These are phyloP conservation scores for Podila verticillata DNA, from an alignment of 192 early-diverging fungal genomes.

Conservation along the genomic window DNA sequence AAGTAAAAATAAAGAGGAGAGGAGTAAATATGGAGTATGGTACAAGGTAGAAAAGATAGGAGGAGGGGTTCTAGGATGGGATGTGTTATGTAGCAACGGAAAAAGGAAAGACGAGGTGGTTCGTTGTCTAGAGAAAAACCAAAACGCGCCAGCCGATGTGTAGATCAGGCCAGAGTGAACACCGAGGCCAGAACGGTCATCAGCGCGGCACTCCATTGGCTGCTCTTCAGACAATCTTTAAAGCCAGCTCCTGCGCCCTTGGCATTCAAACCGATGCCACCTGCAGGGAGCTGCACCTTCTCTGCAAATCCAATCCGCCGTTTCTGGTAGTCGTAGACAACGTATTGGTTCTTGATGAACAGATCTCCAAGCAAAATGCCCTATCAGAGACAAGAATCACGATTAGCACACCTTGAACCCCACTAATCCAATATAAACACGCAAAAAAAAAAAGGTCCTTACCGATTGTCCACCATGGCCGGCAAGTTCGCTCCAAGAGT, in stretches of 20 bases:
- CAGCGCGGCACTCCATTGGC: background rate
- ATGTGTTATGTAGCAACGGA: too few relatives aligned
- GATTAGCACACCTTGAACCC: background rate
- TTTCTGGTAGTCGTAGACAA: slow-evolving; percentile 37
- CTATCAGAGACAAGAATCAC: background rate
- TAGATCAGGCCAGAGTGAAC: too few relatives aligned
- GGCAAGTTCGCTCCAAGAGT: slow-evolving; percentile 37
- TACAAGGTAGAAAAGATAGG: too few relatives aligned
- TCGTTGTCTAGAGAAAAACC: too few relatives aligned
- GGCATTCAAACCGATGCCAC: slow-evolving; percentile 38
- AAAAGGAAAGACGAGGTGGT: too few relatives aligned
- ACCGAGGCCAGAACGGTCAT: too few relatives aligned
- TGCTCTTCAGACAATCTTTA: background rate
- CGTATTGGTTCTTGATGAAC: slow-evolving; percentile 51
- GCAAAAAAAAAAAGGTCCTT: slow-evolving; percentile 9
- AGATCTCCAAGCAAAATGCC: slow-evolving; percentile 48
- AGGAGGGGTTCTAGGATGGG: too few relatives aligned
- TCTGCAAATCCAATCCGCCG: slow-evolving; percentile 30
- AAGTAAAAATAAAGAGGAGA: background rate
- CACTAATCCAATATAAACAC: background rate
- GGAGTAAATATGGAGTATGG: too few relatives aligned
- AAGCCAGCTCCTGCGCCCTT: slow-evolving; percentile 6
- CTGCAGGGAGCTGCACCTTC: slow-evolving; percentile 21
- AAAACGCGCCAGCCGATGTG: too few relatives aligned
- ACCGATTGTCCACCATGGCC: slow-evolving; percentile 48